Base-by-base conservation (phyloP, 140 eudicot genomes). In the Cichorium intybus region DNA sequence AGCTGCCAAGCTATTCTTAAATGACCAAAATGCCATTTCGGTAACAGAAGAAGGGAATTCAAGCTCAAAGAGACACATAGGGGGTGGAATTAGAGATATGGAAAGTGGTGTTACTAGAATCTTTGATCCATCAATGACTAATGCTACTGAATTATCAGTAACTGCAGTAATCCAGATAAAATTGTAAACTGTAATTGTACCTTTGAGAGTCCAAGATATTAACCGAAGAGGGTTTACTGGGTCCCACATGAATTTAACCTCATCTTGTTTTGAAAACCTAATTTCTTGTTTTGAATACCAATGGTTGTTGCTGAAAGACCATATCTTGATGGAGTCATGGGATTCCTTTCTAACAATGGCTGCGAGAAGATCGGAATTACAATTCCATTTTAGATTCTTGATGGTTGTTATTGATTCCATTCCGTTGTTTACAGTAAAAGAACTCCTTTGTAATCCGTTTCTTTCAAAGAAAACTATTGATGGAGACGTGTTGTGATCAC, bases 201-300 rank as follows among this genome's bases (percentile, higher is more conserved):
- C 98, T 60, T 78, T 66, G 2, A 74, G 80, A 67, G 95, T 88
- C 98, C 98, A 92, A 60, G 82, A 65, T 45, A 85, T 75, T 71
- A 92, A 61, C 75, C 69, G 75, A 53, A 81, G 45, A 6, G 98
- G 96, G 59, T 85, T 85, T 57, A 77, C 77, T 24, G 87, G 90
- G 56, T 92, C 96, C 98, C 96, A 92, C 81, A 88, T 83, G 60
- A 88, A 77, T 28, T 69, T 79, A 22, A 85, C 65, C 53, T 73
- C 82, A 64, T 85, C 95, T 73, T 77, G 62, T 64, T 57, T 72
- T 49, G 52, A 53, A 66, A 66, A 83, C 49, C 98, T 81, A 29
- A 88, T 81, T 79, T 92, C 98, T 79, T 88, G 98, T 75, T 92
- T 92, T 54, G 79, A 65, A 75, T 92, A 92, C 98, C 98, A 92